Evolutionary conservation across 2,329 filamentous ascomycete genomes (phyloP).

Genomic region (Pseudocercospora ulei): DNA sequence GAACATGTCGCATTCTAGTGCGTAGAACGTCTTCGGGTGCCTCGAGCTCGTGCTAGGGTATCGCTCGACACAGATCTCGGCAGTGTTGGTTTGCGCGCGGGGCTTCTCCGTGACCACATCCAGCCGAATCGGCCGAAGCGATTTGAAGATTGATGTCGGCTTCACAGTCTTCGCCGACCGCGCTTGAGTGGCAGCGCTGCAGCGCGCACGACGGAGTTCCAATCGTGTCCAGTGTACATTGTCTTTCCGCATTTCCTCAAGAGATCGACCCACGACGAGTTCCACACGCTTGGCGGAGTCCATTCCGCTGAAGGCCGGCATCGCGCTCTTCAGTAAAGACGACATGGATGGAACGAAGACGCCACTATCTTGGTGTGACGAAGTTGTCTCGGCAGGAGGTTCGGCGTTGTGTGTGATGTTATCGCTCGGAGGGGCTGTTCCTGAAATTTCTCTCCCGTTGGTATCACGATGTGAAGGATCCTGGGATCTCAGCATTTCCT

Average conservation of each 20-base stretch:
- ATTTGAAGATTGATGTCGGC: conserved; percentile 7
- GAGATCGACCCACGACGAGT: conserved; percentile 21
- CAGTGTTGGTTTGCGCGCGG: conserved; percentile 1
- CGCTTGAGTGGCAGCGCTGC: not conserved
- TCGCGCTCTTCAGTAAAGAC: conserved; percentile 1
- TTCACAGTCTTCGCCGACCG: not conserved
- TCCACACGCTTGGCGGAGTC: conserved; percentile 20
- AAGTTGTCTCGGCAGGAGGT: not conserved
- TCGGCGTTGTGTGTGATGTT: not conserved
- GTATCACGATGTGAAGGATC: too few relatives aligned
- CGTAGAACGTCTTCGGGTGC: conserved; percentile 8
- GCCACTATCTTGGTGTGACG: conserved; percentile 2
- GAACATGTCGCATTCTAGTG: conserved; percentile 11
- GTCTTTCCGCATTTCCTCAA: conserved; percentile 27
- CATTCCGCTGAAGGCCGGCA: conserved; percentile 1
- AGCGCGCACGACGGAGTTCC: conserved; percentile 22
- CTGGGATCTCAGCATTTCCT: too few relatives aligned
- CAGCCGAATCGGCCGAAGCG: not conserved
- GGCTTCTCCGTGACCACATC: not conserved
- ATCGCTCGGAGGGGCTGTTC: too few relatives aligned
- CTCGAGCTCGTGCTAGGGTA: not conserved
- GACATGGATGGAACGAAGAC: not conserved
- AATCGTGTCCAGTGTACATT: conserved; percentile 27
- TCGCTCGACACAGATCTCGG: conserved; percentile 10
- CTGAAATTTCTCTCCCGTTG: too few relatives aligned